phyloP scores from a whole-genome alignment of 2,329 filamentous ascomycete genomes.

The Scedosporium boydii region DNA sequence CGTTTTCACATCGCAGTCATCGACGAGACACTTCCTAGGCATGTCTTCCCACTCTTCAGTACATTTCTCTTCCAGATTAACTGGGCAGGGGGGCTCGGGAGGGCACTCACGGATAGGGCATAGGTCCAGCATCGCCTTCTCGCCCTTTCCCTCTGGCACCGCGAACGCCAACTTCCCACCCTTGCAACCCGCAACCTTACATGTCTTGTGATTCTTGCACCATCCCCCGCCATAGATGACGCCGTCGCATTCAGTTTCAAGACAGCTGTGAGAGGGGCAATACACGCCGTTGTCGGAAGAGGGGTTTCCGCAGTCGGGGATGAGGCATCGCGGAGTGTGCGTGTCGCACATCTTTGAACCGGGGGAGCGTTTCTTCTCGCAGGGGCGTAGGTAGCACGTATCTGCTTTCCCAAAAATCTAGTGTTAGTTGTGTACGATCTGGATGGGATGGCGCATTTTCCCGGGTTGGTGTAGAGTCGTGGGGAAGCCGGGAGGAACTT shows the following conservation, averaged over 20 bases:
- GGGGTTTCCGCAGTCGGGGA: slow-evolving; percentile 9
- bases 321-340: slow-evolving; percentile 12
- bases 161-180: slow-evolving; percentile 1
- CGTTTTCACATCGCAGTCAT: slow-evolving; percentile 1
- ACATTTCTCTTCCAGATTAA: not conserved
- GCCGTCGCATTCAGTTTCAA: slow-evolving; percentile 7
- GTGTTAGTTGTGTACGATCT: not conserved
- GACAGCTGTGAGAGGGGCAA: slow-evolving; percentile 11
- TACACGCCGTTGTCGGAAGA: slow-evolving; percentile 9
- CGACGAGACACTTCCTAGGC: not conserved
- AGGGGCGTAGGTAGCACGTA: slow-evolving; percentile 9
- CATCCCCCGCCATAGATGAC: slow-evolving; percentile 12
- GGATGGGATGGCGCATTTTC: not conserved
- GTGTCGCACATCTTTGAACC: slow-evolving; percentile 9
- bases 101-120: not conserved
- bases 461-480: not conserved
- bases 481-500: not conserved
- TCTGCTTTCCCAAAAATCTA: slow-evolving; percentile 6
- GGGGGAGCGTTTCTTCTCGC: slow-evolving; percentile 10
- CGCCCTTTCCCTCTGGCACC: not conserved
- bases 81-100: not conserved
- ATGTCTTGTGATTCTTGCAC: slow-evolving; percentile 10
- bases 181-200: slow-evolving; percentile 11
- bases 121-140: not conserved
- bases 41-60: not conserved